phyloP scores from a whole-genome alignment of 2,329 filamentous ascomycete genomes.

The Monilinia polystroma region DNA sequence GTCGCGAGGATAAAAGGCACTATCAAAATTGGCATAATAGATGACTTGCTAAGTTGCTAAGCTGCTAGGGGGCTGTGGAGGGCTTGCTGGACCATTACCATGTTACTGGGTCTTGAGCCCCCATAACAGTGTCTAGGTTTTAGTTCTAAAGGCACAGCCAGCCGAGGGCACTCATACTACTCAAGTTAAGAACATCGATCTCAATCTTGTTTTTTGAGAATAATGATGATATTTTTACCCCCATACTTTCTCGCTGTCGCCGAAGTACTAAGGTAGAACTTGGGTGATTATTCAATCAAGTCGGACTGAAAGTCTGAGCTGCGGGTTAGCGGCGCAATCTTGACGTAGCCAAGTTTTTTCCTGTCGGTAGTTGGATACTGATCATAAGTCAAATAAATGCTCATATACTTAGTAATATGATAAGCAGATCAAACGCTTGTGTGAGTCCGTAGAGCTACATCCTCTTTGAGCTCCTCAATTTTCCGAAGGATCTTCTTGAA shows the following conservation, averaged over 20 bases:
- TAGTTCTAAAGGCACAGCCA: neutral
- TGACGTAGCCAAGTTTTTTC: conserved; percentile 5
- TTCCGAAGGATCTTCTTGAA: neutral
- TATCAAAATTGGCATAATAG: neutral
- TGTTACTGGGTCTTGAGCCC: conserved; percentile 7
- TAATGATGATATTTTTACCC: neutral
- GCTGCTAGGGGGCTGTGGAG: neutral
- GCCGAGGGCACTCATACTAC: neutral
- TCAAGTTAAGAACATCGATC: neutral
- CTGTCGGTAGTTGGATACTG: conserved; percentile 12
- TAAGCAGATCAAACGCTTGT: conserved; percentile 6
- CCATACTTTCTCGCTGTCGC: neutral
- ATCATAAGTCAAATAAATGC: conserved; percentile 8
- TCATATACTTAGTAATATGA: neutral
- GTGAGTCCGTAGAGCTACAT: neutral
- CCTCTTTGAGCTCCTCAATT: neutral
- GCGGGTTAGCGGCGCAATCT: neutral
- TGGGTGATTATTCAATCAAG: neutral
- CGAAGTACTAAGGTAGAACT: neutral
- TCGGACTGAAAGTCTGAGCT: neutral
- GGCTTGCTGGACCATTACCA: conserved; percentile 13
- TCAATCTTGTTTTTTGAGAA: neutral
- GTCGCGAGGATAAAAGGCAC: conserved; percentile 1
- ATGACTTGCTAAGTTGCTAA: neutral
- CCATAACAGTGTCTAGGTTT: neutral